phyloP scores from a whole-genome alignment of 106 monocot genomes.

The Posidonia australis region DNA sequence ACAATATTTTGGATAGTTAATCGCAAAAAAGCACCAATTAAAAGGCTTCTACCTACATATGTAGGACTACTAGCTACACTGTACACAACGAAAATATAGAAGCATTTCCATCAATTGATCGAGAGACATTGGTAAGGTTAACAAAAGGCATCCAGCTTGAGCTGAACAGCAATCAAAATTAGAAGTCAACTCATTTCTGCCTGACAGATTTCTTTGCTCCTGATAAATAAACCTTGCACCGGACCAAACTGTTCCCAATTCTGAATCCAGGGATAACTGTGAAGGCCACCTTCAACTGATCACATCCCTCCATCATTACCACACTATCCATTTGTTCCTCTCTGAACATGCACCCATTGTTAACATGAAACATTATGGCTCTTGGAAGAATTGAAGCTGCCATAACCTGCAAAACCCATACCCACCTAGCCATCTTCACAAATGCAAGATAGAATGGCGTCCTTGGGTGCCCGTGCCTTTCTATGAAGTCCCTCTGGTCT shows the following conservation, averaged over 20 bases:
- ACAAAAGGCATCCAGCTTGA: neutral
- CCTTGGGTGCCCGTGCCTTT: slow-evolving; percentile 53
- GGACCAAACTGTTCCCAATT: slow-evolving; percentile 30
- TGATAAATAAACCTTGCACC: slow-evolving; percentile 53
- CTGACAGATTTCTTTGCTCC: neutral
- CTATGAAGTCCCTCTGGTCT: slow-evolving; percentile 51
- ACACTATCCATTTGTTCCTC: slow-evolving; percentile 65
- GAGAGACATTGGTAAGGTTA: neutral
- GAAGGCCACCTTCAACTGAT: slow-evolving; percentile 38
- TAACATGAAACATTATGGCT: slow-evolving; percentile 41
- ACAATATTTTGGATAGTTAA: no score
- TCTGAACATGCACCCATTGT: slow-evolving; percentile 21
- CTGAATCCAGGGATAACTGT: slow-evolving; percentile 76
- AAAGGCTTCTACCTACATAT: neutral
- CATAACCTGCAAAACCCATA: slow-evolving; percentile 55
- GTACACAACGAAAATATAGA: neutral
- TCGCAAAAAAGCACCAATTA: neutral
- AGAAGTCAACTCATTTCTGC: neutral
- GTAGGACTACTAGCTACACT: neutral
- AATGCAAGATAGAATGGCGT: slow-evolving; percentile 83
- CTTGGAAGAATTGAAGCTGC: slow-evolving; percentile 33
- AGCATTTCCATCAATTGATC: neutral
- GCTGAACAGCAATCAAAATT: neutral
- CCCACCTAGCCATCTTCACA: slow-evolving; percentile 51
- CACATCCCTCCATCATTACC: slow-evolving; percentile 13